Evolutionary conservation across 139 green algal species (phyloP), one percentile per base, ranked within the genome.

Genomic region (Dunaliella primolecta): DNA sequence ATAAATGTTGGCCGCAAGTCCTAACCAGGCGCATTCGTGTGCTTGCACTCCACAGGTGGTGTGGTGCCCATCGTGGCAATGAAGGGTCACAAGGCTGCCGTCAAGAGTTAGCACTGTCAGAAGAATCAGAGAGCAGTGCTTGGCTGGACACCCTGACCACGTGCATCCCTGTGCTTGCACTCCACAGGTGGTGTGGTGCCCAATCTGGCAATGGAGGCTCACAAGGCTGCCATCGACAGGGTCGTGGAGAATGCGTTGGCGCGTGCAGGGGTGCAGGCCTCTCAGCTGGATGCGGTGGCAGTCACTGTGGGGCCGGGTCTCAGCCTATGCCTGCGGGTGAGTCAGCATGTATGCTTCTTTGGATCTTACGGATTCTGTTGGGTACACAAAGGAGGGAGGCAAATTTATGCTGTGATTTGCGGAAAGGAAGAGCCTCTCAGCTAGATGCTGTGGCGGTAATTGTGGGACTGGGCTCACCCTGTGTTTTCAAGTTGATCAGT

Each of bases 271-370:
- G 3, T 97, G 21, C 31, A 1, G 1, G 55, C 88, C 0, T n/a
- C 32, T 0, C 83, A 97, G 21, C 86, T 98, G 55, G 87, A 91
- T 32, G 97, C 94, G 0, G 91, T 99, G 25, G 96, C 97, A 1
- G 97, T 99, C 3, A 99, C 97, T 21, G 85, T 99, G 1, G 97
- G 97, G 1, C 97, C 97, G 0, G 97, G 97, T 0, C 93, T 99
- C 25, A 94, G 92, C 84, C 87, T 99, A 38, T 99, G 97, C 89
- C 89, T 99, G 55, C 87, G 86, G 80, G 94, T 93, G 80, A 3
- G 87, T 75, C n/a, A n/a, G n/a, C n/a, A n/a, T n/a, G n/a, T n/a
- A n/a, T n/a, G n/a, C n/a, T n/a, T 74, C 21, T 74, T 74, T 21
- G 57, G 21, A 74, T 74, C 21, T 21, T 24, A 74, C 57, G 24